Evolutionary conservation across 768 basidiomycete species (phyloP).

Genomic region (Vishniacozyma victoriae): DNA sequence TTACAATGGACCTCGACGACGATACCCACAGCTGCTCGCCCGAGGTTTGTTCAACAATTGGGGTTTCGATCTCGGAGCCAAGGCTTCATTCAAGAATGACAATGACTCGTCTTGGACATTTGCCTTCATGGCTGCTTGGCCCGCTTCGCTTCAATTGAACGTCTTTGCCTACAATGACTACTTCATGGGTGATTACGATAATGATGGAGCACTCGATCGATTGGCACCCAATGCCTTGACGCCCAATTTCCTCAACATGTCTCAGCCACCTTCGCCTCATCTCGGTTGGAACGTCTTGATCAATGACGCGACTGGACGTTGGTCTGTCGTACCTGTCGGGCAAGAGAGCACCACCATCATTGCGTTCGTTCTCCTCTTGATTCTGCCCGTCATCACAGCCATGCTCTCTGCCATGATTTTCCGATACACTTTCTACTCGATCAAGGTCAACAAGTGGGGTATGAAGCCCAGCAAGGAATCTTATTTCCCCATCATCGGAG

Average conservation of each 20-base stretch:
- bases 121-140: conserved; percentile 78
- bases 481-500: conserved; percentile 83
- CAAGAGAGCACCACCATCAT: conserved; percentile 71
- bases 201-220: conserved; percentile 80
- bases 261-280: conserved; percentile 79
- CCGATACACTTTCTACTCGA: conserved; percentile 95
- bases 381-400: conserved; percentile 80
- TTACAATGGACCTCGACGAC: conserved; percentile 56
- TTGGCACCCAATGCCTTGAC: conserved; percentile 70
- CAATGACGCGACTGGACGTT: conserved; percentile 68
- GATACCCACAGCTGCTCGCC: conserved; percentile 78
- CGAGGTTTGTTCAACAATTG: conserved; percentile 86
- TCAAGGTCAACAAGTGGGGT: conserved; percentile 88
- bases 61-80: conserved; percentile 81
- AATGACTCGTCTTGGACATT: conserved; percentile 57
- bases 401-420: conserved; percentile 75
- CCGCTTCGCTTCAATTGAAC: conserved; percentile 81
- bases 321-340: conserved; percentile 76
- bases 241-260: conserved; percentile 84
- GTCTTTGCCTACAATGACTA: conserved; percentile 86
- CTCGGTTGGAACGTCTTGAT: conserved; percentile 79
- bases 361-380: conserved; percentile 75
- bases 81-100: conserved; percentile 59
- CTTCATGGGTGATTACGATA: conserved; percentile 86
- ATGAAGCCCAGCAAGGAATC: conserved; percentile 57